Percentiles rank a stretch among this genome's conserved stretches.
These are phyloP conservation scores for Gamarada debralockiae DNA, from an alignment of 495 filamentous ascomycete species.

Conservation along the genomic window DNA sequence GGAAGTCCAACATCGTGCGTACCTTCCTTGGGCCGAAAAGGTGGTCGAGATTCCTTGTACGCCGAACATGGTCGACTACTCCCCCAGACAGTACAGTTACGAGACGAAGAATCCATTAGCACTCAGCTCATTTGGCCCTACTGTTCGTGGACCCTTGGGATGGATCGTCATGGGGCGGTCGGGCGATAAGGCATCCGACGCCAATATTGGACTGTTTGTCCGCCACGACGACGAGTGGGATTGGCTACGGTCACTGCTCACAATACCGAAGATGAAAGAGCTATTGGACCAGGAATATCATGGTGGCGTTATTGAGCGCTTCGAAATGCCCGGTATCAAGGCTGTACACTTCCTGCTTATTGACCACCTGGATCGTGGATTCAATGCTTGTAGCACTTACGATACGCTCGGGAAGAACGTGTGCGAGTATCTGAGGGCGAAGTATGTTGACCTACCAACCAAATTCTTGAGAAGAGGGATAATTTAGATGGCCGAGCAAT, in stretches of 20 bases:
- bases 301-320: conserved; percentile 1
- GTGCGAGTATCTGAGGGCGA: conserved; percentile 47
- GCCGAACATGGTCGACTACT: conserved; percentile 12
- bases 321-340: conserved; percentile 25
- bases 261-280: conserved; percentile 24
- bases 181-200: conserved; percentile 32
- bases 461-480: not conserved
- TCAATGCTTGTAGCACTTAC: conserved; percentile 39
- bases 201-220: conserved; percentile 32
- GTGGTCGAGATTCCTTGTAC: conserved; percentile 25
- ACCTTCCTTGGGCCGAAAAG: conserved; percentile 20
- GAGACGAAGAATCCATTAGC: conserved; percentile 22
- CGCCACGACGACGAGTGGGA: conserved; percentile 25
- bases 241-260: conserved; percentile 29
- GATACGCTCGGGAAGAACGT: conserved; percentile 55
- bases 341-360: conserved; percentile 53
- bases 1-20: conserved; percentile 24
- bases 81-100: not conserved
- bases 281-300: conserved; percentile 30
- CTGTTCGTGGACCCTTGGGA: conserved; percentile 19
- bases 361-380: conserved; percentile 49
- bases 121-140: conserved; percentile 24
- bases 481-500: too few species aligned
- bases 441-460: conserved; percentile 18
- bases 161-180: conserved; percentile 27